phyloP scores from a whole-genome alignment of 2,329 filamentous ascomycete genomes.

The Pleomassaria siparia region DNA sequence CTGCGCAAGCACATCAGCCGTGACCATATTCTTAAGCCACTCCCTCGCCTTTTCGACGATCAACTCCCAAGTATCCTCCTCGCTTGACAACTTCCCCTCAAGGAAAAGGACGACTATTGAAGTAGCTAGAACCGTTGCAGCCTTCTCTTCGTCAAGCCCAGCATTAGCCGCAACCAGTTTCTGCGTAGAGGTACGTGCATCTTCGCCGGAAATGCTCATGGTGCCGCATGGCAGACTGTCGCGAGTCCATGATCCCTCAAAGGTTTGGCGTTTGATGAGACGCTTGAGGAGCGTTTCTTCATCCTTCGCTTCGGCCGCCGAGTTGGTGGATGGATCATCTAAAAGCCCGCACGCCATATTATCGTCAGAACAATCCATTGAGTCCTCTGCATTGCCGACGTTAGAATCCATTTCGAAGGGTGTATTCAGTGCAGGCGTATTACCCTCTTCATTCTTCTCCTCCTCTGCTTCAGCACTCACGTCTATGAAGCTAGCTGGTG shows the following conservation, averaged over 20 bases:
- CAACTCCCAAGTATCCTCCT: conserved; percentile 63
- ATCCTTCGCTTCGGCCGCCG: background rate
- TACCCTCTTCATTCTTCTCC: conserved; percentile 1
- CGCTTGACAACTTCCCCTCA: conserved; percentile 45
- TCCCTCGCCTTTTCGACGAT: conserved; percentile 58
- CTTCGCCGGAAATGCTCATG: conserved; percentile 16
- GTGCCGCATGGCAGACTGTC: conserved; percentile 19
- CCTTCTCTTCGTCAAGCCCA: conserved; percentile 16
- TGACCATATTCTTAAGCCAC: conserved; percentile 46
- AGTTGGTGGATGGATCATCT: conserved; percentile 1
- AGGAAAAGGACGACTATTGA: conserved; percentile 52
- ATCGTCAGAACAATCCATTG: conserved; percentile 2
- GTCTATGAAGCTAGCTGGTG: background rate
- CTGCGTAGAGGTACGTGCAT: conserved; percentile 4
- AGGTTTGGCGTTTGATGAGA: conserved; percentile 57
- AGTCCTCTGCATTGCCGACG: background rate
- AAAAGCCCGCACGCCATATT: conserved; percentile 15
- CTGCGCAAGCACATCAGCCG: conserved; percentile 5
- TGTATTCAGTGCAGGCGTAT: too few relatives aligned
- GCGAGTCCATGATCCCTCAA: conserved; percentile 56
- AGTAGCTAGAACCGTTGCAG: conserved; percentile 30
- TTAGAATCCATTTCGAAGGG: background rate
- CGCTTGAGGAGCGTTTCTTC: conserved; percentile 33
- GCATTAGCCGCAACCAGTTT: conserved; percentile 5
- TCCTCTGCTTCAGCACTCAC: background rate